phyloP scores from a whole-genome alignment of 345 rosid species.

The Excoecaria agallocha region DNA sequence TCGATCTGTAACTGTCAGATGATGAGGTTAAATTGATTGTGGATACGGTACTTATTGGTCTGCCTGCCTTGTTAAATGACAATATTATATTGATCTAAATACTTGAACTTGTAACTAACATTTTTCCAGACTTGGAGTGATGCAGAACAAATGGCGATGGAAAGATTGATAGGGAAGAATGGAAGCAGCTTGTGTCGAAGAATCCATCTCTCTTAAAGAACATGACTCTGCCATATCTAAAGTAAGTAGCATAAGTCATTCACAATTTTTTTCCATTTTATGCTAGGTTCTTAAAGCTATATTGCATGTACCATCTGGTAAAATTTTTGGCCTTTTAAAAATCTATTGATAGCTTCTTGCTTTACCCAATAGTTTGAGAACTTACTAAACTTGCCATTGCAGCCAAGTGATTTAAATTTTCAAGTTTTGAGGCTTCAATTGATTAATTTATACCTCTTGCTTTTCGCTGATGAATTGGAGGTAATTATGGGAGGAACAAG shows the following conservation, averaged over 20 bases:
- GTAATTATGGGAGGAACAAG: slow-evolving; percentile 97
- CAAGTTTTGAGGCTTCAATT: neutral
- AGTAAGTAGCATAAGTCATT: slow-evolving; percentile 40
- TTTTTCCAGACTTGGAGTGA: slow-evolving; percentile 57
- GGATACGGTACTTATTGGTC: slow-evolving; percentile 49
- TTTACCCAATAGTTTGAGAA: no score
- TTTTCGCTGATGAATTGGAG: neutral
- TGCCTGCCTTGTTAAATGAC: neutral
- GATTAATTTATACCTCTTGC: neutral
- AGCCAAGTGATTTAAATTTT: neutral
- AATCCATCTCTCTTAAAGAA: slow-evolving; percentile 83
- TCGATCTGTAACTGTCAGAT: slow-evolving; percentile 65
- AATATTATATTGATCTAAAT: neutral
- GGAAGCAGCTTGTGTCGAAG: slow-evolving; percentile 72
- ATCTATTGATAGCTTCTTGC: no score
- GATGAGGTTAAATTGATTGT: slow-evolving; percentile 72
- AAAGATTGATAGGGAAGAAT: slow-evolving; percentile 78
- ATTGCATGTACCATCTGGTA: no score
- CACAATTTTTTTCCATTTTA: neutral
- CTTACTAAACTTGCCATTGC: no score
- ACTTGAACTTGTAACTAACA: slow-evolving; percentile 10
- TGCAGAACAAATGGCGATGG: slow-evolving; percentile 75
- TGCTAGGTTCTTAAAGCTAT: no score
- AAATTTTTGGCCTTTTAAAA: no score
- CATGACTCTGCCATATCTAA: slow-evolving; percentile 89